Percentiles rank a stretch among this genome's conserved stretches.
Conservation (phyloP, 1,139 yeast species). For the Hansenula sp. region DNA sequence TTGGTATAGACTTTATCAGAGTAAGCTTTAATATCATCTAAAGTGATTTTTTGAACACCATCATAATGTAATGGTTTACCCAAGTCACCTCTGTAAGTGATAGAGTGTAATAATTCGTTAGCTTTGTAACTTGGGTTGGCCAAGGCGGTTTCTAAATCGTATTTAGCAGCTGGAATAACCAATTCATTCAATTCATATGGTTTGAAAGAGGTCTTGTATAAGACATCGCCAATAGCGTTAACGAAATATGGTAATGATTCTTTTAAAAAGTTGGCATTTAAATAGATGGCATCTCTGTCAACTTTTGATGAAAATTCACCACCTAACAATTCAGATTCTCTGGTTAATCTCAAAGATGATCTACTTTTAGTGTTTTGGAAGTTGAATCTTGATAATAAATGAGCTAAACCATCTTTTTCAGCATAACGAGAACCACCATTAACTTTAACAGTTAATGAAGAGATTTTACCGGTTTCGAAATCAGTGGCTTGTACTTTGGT, state of each 20-base stretch:
- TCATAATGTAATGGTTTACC: conserved; percentile 82
- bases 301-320: conserved; percentile 69
- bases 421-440: conserved; percentile 85
- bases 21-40: conserved; percentile 64
- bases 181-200: conserved; percentile 80
- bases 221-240: conserved; percentile 76
- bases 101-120: conserved; percentile 73
- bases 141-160: conserved; percentile 48
- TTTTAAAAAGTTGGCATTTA: conserved; percentile 78
- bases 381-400: conserved; percentile 78
- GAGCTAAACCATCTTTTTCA: conserved; percentile 79
- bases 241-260: conserved; percentile 91
- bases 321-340: conserved; percentile 94
- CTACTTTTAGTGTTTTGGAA: conserved; percentile 81
- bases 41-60: conserved; percentile 51
- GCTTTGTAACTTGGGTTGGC: conserved; percentile 57
- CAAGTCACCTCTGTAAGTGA: conserved; percentile 83
- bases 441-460: conserved; percentile 75
- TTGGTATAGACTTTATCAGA: conserved; percentile 69
- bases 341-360: conserved; percentile 87
- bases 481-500: conserved; percentile 43
- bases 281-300: conserved; percentile 80
- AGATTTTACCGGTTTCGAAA: conserved; percentile 45
- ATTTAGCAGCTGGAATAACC: conserved; percentile 74
- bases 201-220: conserved; percentile 70